phyloP scores from a whole-genome alignment of 495 filamentous ascomycete species.

The Penicillium chermesinum region DNA sequence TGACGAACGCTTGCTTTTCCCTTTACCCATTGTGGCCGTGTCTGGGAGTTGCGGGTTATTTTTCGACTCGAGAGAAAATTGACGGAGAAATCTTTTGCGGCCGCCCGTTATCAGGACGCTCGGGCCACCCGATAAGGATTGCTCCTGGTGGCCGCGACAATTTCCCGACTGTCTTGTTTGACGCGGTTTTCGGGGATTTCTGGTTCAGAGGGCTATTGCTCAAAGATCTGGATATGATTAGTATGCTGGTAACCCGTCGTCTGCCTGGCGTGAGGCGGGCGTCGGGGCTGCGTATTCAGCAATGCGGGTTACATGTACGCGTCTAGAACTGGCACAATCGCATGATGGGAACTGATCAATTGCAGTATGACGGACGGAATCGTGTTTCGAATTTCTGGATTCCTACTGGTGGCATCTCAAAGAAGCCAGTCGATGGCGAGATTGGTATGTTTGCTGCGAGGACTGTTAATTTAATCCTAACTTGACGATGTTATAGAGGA shows the following conservation, averaged over 20 bases:
- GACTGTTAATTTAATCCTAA: background rate
- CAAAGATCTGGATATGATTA: background rate
- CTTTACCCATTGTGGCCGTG: slow-evolving; percentile 32
- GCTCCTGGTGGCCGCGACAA: slow-evolving; percentile 11
- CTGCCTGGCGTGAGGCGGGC: slow-evolving; percentile 7
- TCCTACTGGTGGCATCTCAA: slow-evolving; percentile 67
- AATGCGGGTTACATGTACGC: slow-evolving; percentile 25
- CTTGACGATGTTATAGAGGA: slow-evolving; percentile 44
- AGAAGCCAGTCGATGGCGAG: slow-evolving; percentile 45
- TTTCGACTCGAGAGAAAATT: slow-evolving; percentile 22
- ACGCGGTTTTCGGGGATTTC: background rate
- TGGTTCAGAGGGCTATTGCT: background rate
- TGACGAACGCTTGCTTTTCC: slow-evolving; percentile 38
- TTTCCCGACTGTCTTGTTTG: slow-evolving; percentile 11
- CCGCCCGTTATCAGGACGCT: slow-evolving; percentile 25
- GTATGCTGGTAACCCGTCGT: slow-evolving; percentile 3
- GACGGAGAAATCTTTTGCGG: slow-evolving; percentile 33
- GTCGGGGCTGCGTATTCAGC: slow-evolving; percentile 12
- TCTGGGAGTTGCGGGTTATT: slow-evolving; percentile 14
- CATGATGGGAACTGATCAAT: slow-evolving; percentile 10
- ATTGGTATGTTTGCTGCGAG: slow-evolving; percentile 18
- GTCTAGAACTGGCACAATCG: slow-evolving; percentile 1
- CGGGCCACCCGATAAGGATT: slow-evolving; percentile 30
- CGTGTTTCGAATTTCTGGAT: slow-evolving; percentile 73
- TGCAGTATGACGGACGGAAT: slow-evolving; percentile 50